Conservation (phyloP, 176 grass and related monocot species). For the Carex cristatella region DNA sequence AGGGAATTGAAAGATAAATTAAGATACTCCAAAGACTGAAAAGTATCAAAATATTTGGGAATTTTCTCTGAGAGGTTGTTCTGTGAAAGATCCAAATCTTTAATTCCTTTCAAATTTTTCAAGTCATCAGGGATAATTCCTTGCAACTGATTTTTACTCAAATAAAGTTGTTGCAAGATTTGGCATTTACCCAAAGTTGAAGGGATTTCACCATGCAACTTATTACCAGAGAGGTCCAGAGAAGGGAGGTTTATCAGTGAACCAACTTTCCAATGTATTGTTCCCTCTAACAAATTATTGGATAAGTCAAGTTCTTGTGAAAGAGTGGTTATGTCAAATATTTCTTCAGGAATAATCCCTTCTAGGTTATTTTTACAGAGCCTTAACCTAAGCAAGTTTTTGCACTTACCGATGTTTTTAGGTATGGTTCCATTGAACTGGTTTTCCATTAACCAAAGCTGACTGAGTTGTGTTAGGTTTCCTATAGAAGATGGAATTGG, state of each 20-base stretch:
- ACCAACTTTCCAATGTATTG: neutral
- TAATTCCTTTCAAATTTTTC: conserved; percentile 15
- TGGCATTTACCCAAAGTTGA: conserved; percentile 14
- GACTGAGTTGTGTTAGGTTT: conserved; percentile 28
- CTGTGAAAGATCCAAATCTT: neutral
- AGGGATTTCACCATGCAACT: conserved; percentile 32
- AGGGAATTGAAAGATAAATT: conserved; percentile 40
- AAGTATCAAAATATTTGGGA: neutral
- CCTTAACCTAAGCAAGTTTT: conserved; percentile 6
- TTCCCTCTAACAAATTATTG: neutral
- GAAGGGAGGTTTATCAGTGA: neutral
- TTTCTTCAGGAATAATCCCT: conserved; percentile 10
- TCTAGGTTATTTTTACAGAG: conserved; percentile 34
- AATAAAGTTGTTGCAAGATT: conserved; percentile 21
- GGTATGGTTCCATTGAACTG: conserved; percentile 31
- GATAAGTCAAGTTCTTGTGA: conserved; percentile 1
- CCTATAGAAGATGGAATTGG: conserved; percentile 33
- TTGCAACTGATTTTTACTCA: conserved; percentile 28
- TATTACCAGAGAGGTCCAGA: conserved; percentile 15
- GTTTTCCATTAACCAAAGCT: conserved; percentile 23
- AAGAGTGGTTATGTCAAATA: neutral
- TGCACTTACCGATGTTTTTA: conserved; percentile 23
- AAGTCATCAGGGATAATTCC: conserved; percentile 31
- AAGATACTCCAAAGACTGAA: neutral
- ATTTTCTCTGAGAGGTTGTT: conserved; percentile 19